Conservation (phyloP, 768 basidiomycete genomes). For the Rhizopogon roseolus region DNA sequence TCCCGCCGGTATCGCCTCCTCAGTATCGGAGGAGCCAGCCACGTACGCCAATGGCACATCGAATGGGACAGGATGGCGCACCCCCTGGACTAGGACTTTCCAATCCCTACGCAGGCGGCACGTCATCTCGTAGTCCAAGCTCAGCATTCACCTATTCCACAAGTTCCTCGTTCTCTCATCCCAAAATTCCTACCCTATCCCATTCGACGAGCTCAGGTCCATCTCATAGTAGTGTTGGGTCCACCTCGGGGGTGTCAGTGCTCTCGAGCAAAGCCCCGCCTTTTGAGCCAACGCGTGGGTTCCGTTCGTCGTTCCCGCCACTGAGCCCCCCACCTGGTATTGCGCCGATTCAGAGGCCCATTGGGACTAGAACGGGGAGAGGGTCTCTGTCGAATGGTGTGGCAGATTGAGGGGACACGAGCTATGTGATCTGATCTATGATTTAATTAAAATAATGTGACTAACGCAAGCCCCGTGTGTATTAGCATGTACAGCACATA, state of each 20-base stretch:
- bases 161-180: constrained; percentile 5
- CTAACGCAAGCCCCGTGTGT: too few species aligned
- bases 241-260: constrained; percentile 23
- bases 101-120: constrained; percentile 9
- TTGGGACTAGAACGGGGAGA: not conserved
- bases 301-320: constrained; percentile 19
- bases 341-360: not conserved
- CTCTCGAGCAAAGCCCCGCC: constrained; percentile 51
- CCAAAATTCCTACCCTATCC: constrained; percentile 17
- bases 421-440: too few species aligned
- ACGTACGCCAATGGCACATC: constrained; percentile 19
- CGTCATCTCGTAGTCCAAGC: constrained; percentile 3
- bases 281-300: constrained; percentile 43
- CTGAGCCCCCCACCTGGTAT: constrained; percentile 10
- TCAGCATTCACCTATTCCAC: constrained; percentile 2
- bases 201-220: constrained; percentile 10
- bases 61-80: constrained; percentile 11
- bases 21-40: constrained; percentile 22
- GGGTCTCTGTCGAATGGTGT: too few species aligned
- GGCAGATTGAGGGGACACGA: too few species aligned
- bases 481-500: too few species aligned
- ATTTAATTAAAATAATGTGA: too few species aligned
- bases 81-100: constrained; percentile 10
- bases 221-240: not conserved
- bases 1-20: constrained; percentile 19